Conservation (phyloP, 441 rosid genomes). For the Eutrema salsugineum region DNA sequence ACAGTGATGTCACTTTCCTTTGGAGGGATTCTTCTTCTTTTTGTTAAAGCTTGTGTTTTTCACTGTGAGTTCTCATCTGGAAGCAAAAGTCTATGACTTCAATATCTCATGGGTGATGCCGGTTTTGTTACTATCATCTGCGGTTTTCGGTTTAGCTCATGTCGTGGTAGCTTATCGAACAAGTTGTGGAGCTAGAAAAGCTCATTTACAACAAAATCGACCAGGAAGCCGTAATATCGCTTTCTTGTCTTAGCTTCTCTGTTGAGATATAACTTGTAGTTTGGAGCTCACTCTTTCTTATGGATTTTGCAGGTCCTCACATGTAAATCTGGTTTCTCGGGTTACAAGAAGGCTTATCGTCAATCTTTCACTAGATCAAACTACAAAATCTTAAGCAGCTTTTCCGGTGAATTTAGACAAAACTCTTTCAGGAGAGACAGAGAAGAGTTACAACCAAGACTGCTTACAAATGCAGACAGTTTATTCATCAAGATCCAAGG, state of each 20-base stretch:
- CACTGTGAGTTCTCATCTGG: constrained; percentile 58
- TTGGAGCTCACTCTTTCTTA: background rate
- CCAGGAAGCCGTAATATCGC: constrained; percentile 74
- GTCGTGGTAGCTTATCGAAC: constrained; percentile 78
- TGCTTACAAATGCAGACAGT: constrained; percentile 81
- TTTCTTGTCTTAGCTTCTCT: background rate
- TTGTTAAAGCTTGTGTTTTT: constrained; percentile 77
- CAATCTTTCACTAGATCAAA: constrained; percentile 67
- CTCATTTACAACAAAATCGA: constrained; percentile 85
- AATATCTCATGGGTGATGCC: constrained; percentile 95
- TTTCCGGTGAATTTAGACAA: constrained; percentile 61
- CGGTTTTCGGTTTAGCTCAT: constrained; percentile 81
- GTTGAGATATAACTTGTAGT: background rate
- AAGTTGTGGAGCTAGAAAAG: constrained; percentile 81
- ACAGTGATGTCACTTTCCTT: constrained; percentile 73
- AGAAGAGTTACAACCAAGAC: constrained; percentile 51
- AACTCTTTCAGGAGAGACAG: constrained; percentile 51
- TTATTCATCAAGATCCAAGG: constrained; percentile 65
- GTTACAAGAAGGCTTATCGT: constrained; percentile 74
- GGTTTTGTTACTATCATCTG: constrained; percentile 74
- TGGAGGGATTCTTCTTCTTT: constrained; percentile 63
- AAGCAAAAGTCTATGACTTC: constrained; percentile 37
- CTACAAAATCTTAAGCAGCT: constrained; percentile 57
- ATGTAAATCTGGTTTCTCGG: constrained; percentile 68
- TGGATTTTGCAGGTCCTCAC: constrained; percentile 62